Base-by-base conservation (phyloP, 768 basidiomycete genomes). In the Boletales sp. region DNA sequence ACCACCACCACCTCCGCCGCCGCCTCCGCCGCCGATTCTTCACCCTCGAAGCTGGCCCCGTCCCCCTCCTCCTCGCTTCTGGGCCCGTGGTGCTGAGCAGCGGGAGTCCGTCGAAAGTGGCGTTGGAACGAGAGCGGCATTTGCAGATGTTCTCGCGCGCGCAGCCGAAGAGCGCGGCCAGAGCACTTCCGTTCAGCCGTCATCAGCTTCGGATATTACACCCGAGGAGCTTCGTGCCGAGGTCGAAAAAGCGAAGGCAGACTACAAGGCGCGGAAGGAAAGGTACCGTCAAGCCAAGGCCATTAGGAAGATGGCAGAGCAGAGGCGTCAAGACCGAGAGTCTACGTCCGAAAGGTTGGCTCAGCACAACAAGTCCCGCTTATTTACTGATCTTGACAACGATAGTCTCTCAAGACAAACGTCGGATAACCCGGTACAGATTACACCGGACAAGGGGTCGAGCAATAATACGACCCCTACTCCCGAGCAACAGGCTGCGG, bases 181-280 rank as follows among this genome's bases (percentile, higher is more conserved):
- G 41, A 28, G 28, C 35, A 28, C 42, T 37, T 31, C 34, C 28
- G 40, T 30, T 17, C 54, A 44, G n/a, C 39, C 44, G 2, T 28
- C 56, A 15, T 31, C 43, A 6, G 15, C 31, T 17, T 6, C 38
- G 5, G 56, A 52, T 18, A 25, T 6, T 15, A 48, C 62, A 2
- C 48, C 64, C n/a, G 60, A 60, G 48, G 58, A 65, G 15, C 59
- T 71, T 36, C 60, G 65, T 30, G 60, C 55, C 28, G 72, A 79
- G 30, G 77, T 89, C 4, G 82, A 88, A 58, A 78, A 71, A 17
- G 86, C 87, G 1, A 90, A 87, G 57, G 72, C 72, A 25, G 67
- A 69, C 19, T 90, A 90, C 65, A 86, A 80, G 66, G 74, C 73
- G 2, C 79, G 83, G 66, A 90, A 90, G 60, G 86, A 87, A 57